Percentiles rank a stretch among this genome's conserved stretches.
Evolutionary conservation across 2,329 filamentous ascomycete species (phyloP).

Genomic region (Cytospora mali): DNA sequence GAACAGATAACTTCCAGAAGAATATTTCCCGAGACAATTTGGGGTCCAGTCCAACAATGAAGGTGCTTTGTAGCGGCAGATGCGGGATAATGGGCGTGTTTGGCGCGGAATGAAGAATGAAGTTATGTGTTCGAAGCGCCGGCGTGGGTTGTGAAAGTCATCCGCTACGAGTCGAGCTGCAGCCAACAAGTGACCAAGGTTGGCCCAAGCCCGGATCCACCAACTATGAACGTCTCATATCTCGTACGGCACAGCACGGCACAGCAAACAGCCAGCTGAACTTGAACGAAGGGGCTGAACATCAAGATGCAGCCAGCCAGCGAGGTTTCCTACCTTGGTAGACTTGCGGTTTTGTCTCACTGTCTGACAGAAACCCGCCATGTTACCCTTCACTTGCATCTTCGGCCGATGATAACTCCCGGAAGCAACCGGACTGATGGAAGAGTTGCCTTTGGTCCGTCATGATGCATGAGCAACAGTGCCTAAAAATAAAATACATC

Average conservation of each 20-base stretch:
- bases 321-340: neutral
- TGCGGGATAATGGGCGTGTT: no score
- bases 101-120: neutral
- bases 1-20: neutral
- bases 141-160: neutral
- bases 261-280: neutral
- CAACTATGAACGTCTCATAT: no score
- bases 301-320: neutral
- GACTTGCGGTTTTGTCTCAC: no score
- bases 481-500: conserved; percentile 22
- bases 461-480: neutral
- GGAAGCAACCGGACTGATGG: no score
- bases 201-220: neutral
- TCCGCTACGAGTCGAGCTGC: neutral
- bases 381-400: neutral
- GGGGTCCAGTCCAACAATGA: no score
- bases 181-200: neutral
- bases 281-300: neutral
- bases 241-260: neutral
- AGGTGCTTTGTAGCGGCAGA: neutral
- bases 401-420: no score
- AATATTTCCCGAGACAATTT: neutral
- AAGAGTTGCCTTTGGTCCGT: neutral
- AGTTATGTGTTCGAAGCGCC: neutral
- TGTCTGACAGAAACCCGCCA: neutral